Evolutionary conservation across 768 basidiomycete genomes (phyloP).

Genomic region (Fomitopsis pulvina): DNA sequence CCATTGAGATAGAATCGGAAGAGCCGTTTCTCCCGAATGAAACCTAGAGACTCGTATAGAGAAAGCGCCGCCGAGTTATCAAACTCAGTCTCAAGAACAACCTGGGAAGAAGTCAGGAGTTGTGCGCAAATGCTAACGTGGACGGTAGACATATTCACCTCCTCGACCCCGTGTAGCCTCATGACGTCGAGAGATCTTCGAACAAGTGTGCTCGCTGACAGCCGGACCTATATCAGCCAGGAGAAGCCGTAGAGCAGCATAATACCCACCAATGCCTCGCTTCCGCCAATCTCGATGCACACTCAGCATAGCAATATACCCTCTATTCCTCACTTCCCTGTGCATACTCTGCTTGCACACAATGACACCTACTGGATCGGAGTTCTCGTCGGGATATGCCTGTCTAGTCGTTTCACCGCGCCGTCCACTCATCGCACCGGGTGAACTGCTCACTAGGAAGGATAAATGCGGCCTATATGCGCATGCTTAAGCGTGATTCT

Average conservation of each 20-base stretch:
- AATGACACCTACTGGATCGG: constrained; percentile 80
- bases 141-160: constrained; percentile 48
- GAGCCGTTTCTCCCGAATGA: constrained; percentile 92
- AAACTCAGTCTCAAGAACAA: constrained; percentile 93
- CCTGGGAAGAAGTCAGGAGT: constrained; percentile 33
- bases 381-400: constrained; percentile 51
- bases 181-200: constrained; percentile 78
- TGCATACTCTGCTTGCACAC: constrained; percentile 97
- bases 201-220: constrained; percentile 79
- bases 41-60: constrained; percentile 88
- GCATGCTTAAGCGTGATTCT: constrained; percentile 21
- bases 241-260: constrained; percentile 6
- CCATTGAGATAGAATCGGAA: constrained; percentile 96
- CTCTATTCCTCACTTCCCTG: constrained; percentile 65
- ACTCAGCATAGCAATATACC: constrained; percentile 98
- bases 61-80: constrained; percentile 87
- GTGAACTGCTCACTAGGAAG: constrained; percentile 49
- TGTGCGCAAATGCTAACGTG: constrained; percentile 1
- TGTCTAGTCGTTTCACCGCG: constrained; percentile 25
- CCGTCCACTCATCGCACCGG: constrained; percentile 6
- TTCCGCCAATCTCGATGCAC: constrained; percentile 81
- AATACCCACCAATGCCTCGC: constrained; percentile 80
- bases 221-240: constrained; percentile 28
- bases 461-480: constrained; percentile 77
- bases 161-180: constrained; percentile 76